These are phyloP conservation scores for Penicillium daleae DNA, from an alignment of 495 filamentous ascomycete genomes.

Conservation along the genomic window DNA sequence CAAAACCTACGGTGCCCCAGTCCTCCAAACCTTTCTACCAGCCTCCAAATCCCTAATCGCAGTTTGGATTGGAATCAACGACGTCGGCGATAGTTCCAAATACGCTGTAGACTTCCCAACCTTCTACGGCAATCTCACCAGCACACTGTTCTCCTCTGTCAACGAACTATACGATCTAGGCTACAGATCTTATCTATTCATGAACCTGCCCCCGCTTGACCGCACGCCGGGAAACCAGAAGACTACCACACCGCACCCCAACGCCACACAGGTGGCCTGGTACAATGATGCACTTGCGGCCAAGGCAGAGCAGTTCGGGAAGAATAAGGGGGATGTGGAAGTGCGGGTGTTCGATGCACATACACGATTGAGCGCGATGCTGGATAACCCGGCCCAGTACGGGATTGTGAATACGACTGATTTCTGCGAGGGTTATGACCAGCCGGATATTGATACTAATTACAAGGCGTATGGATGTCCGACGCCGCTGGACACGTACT, in stretches of 20 bases:
- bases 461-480: slow-evolving; percentile 52
- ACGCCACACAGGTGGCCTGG: slow-evolving; percentile 49
- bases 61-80: slow-evolving; percentile 53
- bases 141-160: slow-evolving; percentile 45
- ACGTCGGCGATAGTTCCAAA: slow-evolving; percentile 44
- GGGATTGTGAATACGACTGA: slow-evolving; percentile 52
- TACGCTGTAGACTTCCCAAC: slow-evolving; percentile 42
- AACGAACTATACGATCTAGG: slow-evolving; percentile 45
- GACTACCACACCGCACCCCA: slow-evolving; percentile 41
- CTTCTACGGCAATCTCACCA: slow-evolving; percentile 43
- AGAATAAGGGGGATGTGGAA: slow-evolving; percentile 32
- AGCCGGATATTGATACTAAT: slow-evolving; percentile 50
- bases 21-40: slow-evolving; percentile 27
- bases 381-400: slow-evolving; percentile 48
- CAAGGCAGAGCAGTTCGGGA: slow-evolving; percentile 30
- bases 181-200: slow-evolving; percentile 51
- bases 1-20: slow-evolving; percentile 34
- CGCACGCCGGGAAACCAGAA: slow-evolving; percentile 44
- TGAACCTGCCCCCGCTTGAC: slow-evolving; percentile 56
- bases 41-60: slow-evolving; percentile 39
- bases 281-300: slow-evolving; percentile 41
- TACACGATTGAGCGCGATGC: slow-evolving; percentile 41
- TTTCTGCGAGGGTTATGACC: slow-evolving; percentile 54
- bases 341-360: slow-evolving; percentile 52
- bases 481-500: slow-evolving; percentile 50